Evolutionary conservation across 2,329 filamentous ascomycete genomes (phyloP), one percentile per base, ranked within the genome.

Genomic region (Botrytis cinerea): DNA sequence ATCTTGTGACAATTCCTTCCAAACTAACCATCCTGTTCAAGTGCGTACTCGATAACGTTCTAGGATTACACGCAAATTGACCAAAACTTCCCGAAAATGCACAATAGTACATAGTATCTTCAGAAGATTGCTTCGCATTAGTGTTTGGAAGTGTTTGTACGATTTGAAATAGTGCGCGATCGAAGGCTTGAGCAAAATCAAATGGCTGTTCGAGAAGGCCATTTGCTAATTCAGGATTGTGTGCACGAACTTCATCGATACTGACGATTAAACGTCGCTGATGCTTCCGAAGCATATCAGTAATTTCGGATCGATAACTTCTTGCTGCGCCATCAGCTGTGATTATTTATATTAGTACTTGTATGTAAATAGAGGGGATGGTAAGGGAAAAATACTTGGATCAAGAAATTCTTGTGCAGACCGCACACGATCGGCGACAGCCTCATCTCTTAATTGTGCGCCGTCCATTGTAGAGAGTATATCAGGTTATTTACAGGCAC

Each of bases 1-100:
- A 97, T 82, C 96, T 93, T 51, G 96, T 99, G 60, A 99, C 96
- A 79, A 99, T 99, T 64, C 96, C 96, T 83, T 99, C 96, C 70
- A 99, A 87, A 5, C 95, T 97, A 22, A 99, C 93, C 95, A 99
- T 98, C 80, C 93, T 91, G 83, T 99, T 99, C 73, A 99, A 88
- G 79, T 97, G 93, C 59, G 90, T 87, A 3, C 95, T 98, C 69
- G 93, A 93, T 45, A 99, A 85, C 0, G 96, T 98, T 78, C 96
- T 90, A 59, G 96, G 96, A 80, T 98, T 99, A 87, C 95, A 98
- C 20, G 95, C 89, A 82, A 93, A 96, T 81, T 98, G 91, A 77
- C 97, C 96, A 81, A 99, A 99, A 81, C 94, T 97, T 77, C 96
- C 96, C 72, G 95, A 90, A 85, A 93, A 98, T n/a, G 96, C 96